Conservation (phyloP, 805 yeast genomes). For the Ogataea chonburiensis region DNA sequence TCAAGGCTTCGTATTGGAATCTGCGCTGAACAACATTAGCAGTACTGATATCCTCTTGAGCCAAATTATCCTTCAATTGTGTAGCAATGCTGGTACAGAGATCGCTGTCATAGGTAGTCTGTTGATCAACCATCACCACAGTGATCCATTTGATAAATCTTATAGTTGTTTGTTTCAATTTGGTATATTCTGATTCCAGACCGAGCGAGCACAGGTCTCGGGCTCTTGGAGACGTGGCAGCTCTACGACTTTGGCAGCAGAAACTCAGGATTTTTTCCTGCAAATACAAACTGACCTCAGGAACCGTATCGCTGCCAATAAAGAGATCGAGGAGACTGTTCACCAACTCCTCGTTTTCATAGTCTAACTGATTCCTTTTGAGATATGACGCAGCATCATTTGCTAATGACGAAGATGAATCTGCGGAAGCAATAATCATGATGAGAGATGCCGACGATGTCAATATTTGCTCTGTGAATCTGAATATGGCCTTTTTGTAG, state of each 20-base stretch:
- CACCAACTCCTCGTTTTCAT: constrained; percentile 48
- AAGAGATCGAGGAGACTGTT: constrained; percentile 46
- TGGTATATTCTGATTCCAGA: constrained; percentile 50
- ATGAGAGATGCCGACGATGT: constrained; percentile 37
- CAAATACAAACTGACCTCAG: constrained; percentile 53
- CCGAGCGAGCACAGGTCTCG: constrained; percentile 58
- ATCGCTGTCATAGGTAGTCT: constrained; percentile 19
- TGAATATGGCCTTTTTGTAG: constrained; percentile 41
- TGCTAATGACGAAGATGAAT: constrained; percentile 52
- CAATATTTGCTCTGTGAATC: constrained; percentile 45
- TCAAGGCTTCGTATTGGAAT: constrained; percentile 75
- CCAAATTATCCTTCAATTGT: constrained; percentile 50
- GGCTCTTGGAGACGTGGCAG: constrained; percentile 43
- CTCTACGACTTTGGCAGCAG: constrained; percentile 51
- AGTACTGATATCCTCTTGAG: constrained; percentile 36
- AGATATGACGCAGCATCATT: constrained; percentile 52
- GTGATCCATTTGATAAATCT: constrained; percentile 65
- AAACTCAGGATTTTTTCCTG: constrained; percentile 56
- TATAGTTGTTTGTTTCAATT: constrained; percentile 56
- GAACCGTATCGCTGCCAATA: constrained; percentile 45
- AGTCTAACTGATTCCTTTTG: constrained; percentile 49
- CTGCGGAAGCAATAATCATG: constrained; percentile 62
- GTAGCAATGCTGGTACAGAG: constrained; percentile 47
- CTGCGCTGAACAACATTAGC: constrained; percentile 44
- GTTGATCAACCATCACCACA: constrained; percentile 20